Evolutionary conservation across 1,284 basidiomycete genomes (phyloP), one percentile per base, ranked within the genome.

Genomic region (Volvariella volvacea): DNA sequence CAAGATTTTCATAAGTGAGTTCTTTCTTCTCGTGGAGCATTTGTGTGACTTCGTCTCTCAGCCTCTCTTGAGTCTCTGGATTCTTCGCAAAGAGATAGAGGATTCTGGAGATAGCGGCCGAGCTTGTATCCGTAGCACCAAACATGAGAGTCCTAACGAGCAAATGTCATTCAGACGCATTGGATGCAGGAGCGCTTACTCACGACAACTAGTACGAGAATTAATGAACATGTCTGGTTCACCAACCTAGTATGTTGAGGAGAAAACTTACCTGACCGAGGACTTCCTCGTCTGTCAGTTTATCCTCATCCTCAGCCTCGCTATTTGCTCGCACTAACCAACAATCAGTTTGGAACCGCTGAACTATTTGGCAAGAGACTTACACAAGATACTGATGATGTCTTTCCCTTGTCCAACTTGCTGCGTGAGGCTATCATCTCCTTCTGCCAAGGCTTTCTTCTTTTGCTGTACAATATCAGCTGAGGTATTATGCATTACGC

Each of bases 61-160:
- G 56, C 39, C 50, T 57, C 8, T 61, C 57, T 42, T 74, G 72
- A 1, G 55, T 58, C 9, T 67, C 56, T n/a, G 60, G 62, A 48
- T 70, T 54, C 10, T 50, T 49, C 7, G 69, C 54, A 8, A 74
- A 57, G 20, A 67, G 52, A 22, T 65, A 55, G 6, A 70, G 51
- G 22, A 60, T 62, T 4, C 68, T 61, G 1, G 65, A 56, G 10
- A 73, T 47, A 1, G 67, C 68, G 3, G 54, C 55, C 4, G 71
- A 67, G 0, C 70, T 74, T 1, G 69, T 71, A 48, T 73, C 71
- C 43, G 66, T 66, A 1, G 62, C 73, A 3, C 68, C 71, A 51
- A 74, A 74, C 0, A 64, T 66, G 22, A 75, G 56, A 1, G 66
- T 62, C 4, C 49, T 74, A 65, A 6, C 52, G 52, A 41, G 51